Conservation (phyloP, 73 alveolate genomes). For the Uronychia binucleata region DNA sequence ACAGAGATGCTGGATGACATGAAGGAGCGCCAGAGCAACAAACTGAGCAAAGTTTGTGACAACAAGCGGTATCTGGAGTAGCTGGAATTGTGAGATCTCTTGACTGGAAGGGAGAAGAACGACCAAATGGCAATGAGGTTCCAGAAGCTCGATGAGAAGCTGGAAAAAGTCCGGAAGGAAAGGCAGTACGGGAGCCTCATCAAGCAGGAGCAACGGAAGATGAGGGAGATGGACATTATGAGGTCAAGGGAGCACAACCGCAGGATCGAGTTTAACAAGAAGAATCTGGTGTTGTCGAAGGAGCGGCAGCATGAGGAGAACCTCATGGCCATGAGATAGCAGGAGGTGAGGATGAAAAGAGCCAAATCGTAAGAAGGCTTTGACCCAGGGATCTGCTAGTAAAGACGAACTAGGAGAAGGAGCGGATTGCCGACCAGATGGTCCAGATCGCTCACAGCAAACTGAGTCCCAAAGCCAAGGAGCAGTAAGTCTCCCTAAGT, state of each 20-base stretch:
- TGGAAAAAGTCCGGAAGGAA: background rate
- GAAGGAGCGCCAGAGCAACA: no score
- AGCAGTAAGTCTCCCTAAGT: background rate
- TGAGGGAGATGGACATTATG: background rate
- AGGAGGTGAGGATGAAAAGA: background rate
- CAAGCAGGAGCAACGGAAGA: background rate
- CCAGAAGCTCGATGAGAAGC: background rate
- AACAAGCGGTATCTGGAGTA: no score
- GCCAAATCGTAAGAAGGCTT: background rate
- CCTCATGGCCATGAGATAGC: background rate
- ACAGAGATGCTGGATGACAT: no score
- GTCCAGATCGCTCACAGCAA: background rate
- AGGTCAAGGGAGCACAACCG: background rate
- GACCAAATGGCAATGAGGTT: no score
- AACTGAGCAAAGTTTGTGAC: no score
- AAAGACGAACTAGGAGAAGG: background rate
- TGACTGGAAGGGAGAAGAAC: background rate
- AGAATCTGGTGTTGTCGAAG: background rate
- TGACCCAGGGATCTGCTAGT: background rate
- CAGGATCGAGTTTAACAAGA: background rate
- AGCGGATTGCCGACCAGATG: background rate
- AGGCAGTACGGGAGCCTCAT: background rate
- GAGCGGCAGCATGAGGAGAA: background rate
- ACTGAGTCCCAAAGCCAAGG: background rate
- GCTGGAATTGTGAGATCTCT: no score